A percentile compares a stretch with the other conserved stretches of the same genome.
phyloP scores from a whole-genome alignment of 1,284 basidiomycete genomes.

The Naganishia liquefaciens region DNA sequence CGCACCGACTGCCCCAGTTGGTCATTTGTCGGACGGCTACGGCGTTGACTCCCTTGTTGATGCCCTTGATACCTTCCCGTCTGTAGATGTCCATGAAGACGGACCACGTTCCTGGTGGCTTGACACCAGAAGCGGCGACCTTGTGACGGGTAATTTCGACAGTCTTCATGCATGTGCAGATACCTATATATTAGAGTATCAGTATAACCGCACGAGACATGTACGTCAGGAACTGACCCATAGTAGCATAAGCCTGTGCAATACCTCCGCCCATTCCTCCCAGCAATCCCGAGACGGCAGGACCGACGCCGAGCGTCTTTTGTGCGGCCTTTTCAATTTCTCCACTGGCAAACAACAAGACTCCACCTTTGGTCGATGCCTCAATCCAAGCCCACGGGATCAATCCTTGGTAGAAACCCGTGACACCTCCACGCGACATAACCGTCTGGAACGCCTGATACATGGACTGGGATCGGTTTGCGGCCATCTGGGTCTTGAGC shows the following conservation, averaged over 20 bases:
- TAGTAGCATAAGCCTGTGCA: slow-evolving; percentile 97
- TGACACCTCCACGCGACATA: slow-evolving; percentile 85
- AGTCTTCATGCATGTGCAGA: slow-evolving; percentile 98
- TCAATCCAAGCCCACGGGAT: slow-evolving; percentile 99
- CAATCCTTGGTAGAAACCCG: slow-evolving; percentile 96
- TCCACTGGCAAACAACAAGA: slow-evolving; percentile 91
- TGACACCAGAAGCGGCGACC: slow-evolving; percentile 81
- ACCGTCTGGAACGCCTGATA: slow-evolving; percentile 78
- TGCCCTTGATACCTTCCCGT: slow-evolving; percentile 88
- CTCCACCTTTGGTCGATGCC: slow-evolving; percentile 96
- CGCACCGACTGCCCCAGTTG: slow-evolving; percentile 96
- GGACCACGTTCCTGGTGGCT: slow-evolving; percentile 90
- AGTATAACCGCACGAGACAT: background rate
- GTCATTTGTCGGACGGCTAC: slow-evolving; percentile 97
- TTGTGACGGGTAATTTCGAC: slow-evolving; percentile 98
- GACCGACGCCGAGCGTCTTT: slow-evolving; percentile 68
- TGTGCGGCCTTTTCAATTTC: slow-evolving; percentile 79
- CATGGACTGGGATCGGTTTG: slow-evolving; percentile 89
- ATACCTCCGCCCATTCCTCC: slow-evolving; percentile 98
- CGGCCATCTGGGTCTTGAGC: slow-evolving; percentile 98
- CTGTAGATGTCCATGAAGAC: slow-evolving; percentile 94
- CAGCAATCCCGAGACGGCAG: slow-evolving; percentile 80
- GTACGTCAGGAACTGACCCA: slow-evolving; percentile 70
- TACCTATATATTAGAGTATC: slow-evolving; percentile 60
- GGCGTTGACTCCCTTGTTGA: slow-evolving; percentile 99